Evolutionary conservation across 495 filamentous ascomycete genomes (phyloP), one percentile per base, ranked within the genome.

Genomic region (Niebla homalea): DNA sequence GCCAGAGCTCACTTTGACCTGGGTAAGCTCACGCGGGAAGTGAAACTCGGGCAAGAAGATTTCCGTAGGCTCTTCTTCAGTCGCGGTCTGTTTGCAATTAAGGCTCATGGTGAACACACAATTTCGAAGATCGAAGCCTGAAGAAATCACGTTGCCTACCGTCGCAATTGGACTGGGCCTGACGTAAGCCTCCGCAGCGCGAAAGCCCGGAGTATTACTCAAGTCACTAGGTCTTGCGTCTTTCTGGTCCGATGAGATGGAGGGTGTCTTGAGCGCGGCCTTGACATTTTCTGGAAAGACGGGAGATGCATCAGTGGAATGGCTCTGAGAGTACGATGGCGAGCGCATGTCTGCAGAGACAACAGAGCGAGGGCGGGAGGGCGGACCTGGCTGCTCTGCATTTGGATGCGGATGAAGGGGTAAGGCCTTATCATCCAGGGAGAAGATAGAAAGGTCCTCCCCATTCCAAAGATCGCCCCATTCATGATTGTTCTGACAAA

Each of bases 391-490:
- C 46, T 53, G 44, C 47, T 55, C 47, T 25, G 51, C 42, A 38
- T 55, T 53, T 25, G 57, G 48, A 51, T 59, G 19, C 57, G 67
- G 60, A 52, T 70, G 66, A 62, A 74, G 63, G 14, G 80, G 78
- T 0, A 94, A 70, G 21, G 80, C 73, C 20, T 75, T 75, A 60
- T 98, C 92, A 55, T 98, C 89, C 3, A 72, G 52, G 0, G 87
- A 94, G 59, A 78, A 85, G 32, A 98, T 93, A 7, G 87, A 94
- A 16, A 98, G 70, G 67, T 98, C 92, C 58, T 98, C 92, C 25
- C 92, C 92, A 54, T 98, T 97, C 92, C 92, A 98, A 40, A 87
- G 80, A 60, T 98, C 92, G 32, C 92, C 93, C 71, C 85, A 85
- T 59, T 83, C 71, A 57, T 98, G 92, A 48, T 82, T 81, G 62